phyloP scores from a whole-genome alignment of 2,329 filamentous ascomycete species.

The Phaeosphaeriaceae sp. region DNA sequence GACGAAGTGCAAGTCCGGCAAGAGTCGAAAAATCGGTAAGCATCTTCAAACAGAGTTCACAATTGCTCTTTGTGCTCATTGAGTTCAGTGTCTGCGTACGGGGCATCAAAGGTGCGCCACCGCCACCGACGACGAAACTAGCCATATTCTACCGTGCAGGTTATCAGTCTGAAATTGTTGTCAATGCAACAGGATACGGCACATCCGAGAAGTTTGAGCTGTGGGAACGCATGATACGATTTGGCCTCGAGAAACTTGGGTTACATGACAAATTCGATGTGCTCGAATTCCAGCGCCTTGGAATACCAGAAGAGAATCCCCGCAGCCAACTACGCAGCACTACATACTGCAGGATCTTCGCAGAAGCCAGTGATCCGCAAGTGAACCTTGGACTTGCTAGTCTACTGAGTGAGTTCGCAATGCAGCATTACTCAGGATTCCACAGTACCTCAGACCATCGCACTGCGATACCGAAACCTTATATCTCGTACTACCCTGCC shows the following conservation, averaged over 20 bases:
- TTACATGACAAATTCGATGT: slow-evolving; percentile 54
- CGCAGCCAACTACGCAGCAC: slow-evolving; percentile 39
- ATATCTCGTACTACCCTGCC: slow-evolving; percentile 43
- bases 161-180: slow-evolving; percentile 48
- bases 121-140: slow-evolving; percentile 52
- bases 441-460: slow-evolving; percentile 39
- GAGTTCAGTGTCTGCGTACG: slow-evolving; percentile 37
- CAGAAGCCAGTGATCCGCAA: slow-evolving; percentile 28
- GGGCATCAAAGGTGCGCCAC: slow-evolving; percentile 49
- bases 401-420: slow-evolving; percentile 32
- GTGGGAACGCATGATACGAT: slow-evolving; percentile 56
- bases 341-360: slow-evolving; percentile 42
- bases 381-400: slow-evolving; percentile 31
- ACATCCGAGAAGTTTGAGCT: slow-evolving; percentile 59
- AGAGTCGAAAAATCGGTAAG: slow-evolving; percentile 42
- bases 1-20: slow-evolving; percentile 42
- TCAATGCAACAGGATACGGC: slow-evolving; percentile 52
- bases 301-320: slow-evolving; percentile 36
- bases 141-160: slow-evolving; percentile 49
- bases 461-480: slow-evolving; percentile 37
- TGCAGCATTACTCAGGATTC: slow-evolving; percentile 43
- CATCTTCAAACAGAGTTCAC: not conserved
- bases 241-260: slow-evolving; percentile 49
- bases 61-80: not conserved
- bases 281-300: slow-evolving; percentile 60